These are phyloP conservation scores for Phytopythium helicoides DNA, from an alignment of 352 stramenopile genomes.

Conservation along the genomic window DNA sequence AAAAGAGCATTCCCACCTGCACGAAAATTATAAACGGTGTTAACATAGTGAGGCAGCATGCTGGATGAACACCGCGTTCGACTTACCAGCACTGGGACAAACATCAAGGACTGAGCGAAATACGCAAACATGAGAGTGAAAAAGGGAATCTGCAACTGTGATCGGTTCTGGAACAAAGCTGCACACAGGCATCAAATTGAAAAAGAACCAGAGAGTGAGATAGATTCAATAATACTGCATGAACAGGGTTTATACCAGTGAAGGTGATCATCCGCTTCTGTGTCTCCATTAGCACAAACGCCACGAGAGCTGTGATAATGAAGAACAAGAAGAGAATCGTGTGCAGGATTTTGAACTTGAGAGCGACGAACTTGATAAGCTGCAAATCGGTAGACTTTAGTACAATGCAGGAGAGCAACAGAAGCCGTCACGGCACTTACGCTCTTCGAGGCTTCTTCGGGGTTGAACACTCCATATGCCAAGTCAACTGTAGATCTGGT, in stretches of 20 bases:
- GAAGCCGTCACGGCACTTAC: too few relatives aligned
- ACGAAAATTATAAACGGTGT: not conserved
- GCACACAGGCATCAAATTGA: too few relatives aligned
- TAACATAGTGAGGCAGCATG: not conserved
- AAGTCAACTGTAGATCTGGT: slow-evolving; percentile 65
- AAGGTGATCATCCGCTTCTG: slow-evolving; percentile 93
- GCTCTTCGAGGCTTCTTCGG: slow-evolving; percentile 17
- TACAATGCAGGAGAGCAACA: too few relatives aligned
- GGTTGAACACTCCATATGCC: slow-evolving; percentile 61
- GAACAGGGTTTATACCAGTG: slow-evolving; percentile 34
- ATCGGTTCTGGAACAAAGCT: slow-evolving; percentile 84
- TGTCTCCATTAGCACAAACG: slow-evolving; percentile 92
- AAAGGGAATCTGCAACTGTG: slow-evolving; percentile 68
- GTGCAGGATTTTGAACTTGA: slow-evolving; percentile 90
- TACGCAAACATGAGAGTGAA: slow-evolving; percentile 83
- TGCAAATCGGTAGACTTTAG: too few relatives aligned
- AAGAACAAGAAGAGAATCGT: slow-evolving; percentile 94
- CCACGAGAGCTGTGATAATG: slow-evolving; percentile 90
- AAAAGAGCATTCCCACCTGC: slow-evolving; percentile 94
- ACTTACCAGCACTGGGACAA: slow-evolving; percentile 91
- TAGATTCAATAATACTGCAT: not conserved
- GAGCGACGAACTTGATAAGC: slow-evolving; percentile 36
- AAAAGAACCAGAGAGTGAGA: too few relatives aligned
- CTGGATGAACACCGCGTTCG: not conserved
- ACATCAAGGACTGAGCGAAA: slow-evolving; percentile 91